Evolutionary conservation across 140 eudicot genomes (phyloP), one percentile per base, ranked within the genome.

Genomic region (Senecio squalidus): DNA sequence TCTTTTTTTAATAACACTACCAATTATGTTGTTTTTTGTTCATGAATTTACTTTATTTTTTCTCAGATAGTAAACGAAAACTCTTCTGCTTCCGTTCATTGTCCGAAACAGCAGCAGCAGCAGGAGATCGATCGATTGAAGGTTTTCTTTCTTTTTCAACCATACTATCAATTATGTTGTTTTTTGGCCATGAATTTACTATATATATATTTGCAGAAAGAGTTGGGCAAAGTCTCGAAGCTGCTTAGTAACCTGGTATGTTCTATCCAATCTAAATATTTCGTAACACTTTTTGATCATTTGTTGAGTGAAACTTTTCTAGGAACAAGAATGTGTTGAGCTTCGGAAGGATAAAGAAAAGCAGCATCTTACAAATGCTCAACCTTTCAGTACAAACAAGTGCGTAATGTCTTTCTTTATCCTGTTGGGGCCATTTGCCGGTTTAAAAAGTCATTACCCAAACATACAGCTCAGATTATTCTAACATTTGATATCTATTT

Each of bases 321-420:
- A 89, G 95, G 91, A 89, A 70, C 78, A 84, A 40, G 91, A 81
- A 46, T 84, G 88, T 40, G 43, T 44, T 16, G 76, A 78, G 58
- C 94, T 88, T 48, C 78, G 72, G 70, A 82, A 72, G 70, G 88
- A 76, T 66, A 81, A 75, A 61, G 85, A 81, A 55, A 64, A 77
- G 68, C 69, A 70, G 29, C 65, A 73, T 66, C 66, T 69, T 60
- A 72, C 70, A 70, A 50, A 59, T 39, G 63, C 55, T 15, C 60
- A n/a, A n/a, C n/a, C n/a, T 28, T 60, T 50, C 85, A 20, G 50
- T 64, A 58, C 66, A 51, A n/a, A n/a, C n/a, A n/a, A n/a, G n/a
- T n/a, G n/a, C n/a, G n/a, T n/a, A n/a, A n/a, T n/a, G n/a, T n/a
- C n/a, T n/a, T n/a, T n/a, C n/a, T n/a, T n/a, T n/a, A n/a, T n/a